Conservation (phyloP, 192 early-diverging fungal genomes). For the Bifiguratus adelaidae region DNA sequence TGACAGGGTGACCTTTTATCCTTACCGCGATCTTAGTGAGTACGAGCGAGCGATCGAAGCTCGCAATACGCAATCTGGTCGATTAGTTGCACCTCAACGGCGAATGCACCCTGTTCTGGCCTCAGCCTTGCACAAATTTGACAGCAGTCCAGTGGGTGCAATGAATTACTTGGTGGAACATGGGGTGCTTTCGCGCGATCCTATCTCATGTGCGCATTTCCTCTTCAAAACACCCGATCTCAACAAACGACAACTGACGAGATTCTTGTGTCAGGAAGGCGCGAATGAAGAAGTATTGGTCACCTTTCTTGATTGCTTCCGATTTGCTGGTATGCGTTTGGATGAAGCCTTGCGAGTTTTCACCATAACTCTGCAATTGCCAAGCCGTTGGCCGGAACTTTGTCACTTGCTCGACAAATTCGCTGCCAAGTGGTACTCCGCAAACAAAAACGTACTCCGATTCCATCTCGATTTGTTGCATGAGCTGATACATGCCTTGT, state of each 20-base stretch:
- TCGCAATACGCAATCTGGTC: background rate
- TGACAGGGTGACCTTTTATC: slow-evolving; percentile 26
- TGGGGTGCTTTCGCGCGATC: slow-evolving; percentile 37
- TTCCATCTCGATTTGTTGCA: slow-evolving; percentile 41
- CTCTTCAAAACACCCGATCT: slow-evolving; percentile 56
- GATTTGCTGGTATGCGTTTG: slow-evolving; percentile 35
- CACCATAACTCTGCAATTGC: slow-evolving; percentile 37
- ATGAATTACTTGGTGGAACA: slow-evolving; percentile 47
- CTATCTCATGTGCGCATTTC: slow-evolving; percentile 51
- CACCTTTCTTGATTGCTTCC: slow-evolving; percentile 42
- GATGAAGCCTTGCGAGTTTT: slow-evolving; percentile 51
- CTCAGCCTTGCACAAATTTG: slow-evolving; percentile 47
- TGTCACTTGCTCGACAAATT: slow-evolving; percentile 47
- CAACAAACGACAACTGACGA: slow-evolving; percentile 38
- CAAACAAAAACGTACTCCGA: slow-evolving; percentile 42
- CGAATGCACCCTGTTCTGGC: slow-evolving; percentile 44
- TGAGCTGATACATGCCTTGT: slow-evolving; percentile 51
- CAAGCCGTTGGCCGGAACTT: slow-evolving; percentile 29
- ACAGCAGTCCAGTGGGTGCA: slow-evolving; percentile 40
- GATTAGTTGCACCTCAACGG: slow-evolving; percentile 16
- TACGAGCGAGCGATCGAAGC: slow-evolving; percentile 1
- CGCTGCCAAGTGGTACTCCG: slow-evolving; percentile 48
- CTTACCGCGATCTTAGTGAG: slow-evolving; percentile 24
- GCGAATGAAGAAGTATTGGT: slow-evolving; percentile 43
- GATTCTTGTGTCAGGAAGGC: slow-evolving; percentile 34